These are phyloP conservation scores for Barnettozyma sp. DNA, from an alignment of 805 yeast species.

Conservation along the genomic window DNA sequence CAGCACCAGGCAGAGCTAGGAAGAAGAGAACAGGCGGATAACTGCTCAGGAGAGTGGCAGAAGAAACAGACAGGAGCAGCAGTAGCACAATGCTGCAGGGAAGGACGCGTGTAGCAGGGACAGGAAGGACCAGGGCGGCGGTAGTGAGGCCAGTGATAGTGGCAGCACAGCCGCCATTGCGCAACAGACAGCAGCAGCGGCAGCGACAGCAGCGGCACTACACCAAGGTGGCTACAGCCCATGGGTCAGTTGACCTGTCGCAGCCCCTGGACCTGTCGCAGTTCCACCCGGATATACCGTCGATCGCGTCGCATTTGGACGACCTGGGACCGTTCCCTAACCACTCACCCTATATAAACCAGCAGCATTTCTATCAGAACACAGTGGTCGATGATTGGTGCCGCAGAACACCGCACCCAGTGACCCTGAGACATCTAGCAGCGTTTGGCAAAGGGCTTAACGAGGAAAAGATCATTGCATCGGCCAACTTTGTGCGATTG, in stretches of 20 bases:
- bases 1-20: too few relatives aligned
- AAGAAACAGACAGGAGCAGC: too few relatives aligned
- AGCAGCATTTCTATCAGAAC: slow-evolving; percentile 84
- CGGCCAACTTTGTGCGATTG: slow-evolving; percentile 83
- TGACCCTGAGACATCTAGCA: slow-evolving; percentile 82
- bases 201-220: not conserved
- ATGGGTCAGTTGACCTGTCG: slow-evolving; percentile 10
- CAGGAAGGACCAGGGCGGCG: too few relatives aligned
- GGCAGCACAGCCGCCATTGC: too few relatives aligned
- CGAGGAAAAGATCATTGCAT: slow-evolving; percentile 65
- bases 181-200: too few relatives aligned
- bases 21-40: too few relatives aligned
- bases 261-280: slow-evolving; percentile 29
- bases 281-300: slow-evolving; percentile 30
- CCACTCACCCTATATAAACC: slow-evolving; percentile 41
- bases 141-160: too few relatives aligned
- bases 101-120: too few relatives aligned
- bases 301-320: slow-evolving; percentile 27
- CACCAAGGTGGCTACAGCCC: not conserved
- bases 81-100: too few relatives aligned
- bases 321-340: slow-evolving; percentile 34
- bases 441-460: slow-evolving; percentile 79
- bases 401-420: slow-evolving; percentile 73
- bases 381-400: slow-evolving; percentile 58
- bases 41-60: too few relatives aligned